Evolutionary conservation across 495 filamentous ascomycete species (phyloP).

Genomic region (Podospora sp.): DNA sequence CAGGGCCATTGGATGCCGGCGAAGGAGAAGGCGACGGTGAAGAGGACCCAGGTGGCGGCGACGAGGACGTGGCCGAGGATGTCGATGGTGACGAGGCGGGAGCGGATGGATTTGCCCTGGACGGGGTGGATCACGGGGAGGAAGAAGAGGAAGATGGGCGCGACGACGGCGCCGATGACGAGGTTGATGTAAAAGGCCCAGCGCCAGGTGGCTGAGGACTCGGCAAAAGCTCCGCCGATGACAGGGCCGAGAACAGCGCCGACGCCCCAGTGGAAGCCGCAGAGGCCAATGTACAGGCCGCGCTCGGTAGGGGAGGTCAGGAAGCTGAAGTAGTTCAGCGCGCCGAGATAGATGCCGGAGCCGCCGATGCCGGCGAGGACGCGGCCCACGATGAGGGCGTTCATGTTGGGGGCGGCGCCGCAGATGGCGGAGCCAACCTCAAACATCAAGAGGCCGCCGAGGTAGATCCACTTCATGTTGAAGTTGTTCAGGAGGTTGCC

Average conservation of each 20-base stretch:
- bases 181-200: slow-evolving; percentile 60
- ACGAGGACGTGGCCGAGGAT: slow-evolving; percentile 49
- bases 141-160: slow-evolving; percentile 60
- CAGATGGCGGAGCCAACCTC: slow-evolving; percentile 58
- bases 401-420: slow-evolving; percentile 55
- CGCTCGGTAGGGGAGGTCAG: slow-evolving; percentile 50
- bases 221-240: slow-evolving; percentile 57
- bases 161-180: slow-evolving; percentile 46
- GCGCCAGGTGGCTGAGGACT: slow-evolving; percentile 43
- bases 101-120: slow-evolving; percentile 35
- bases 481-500: slow-evolving; percentile 29
- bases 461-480: slow-evolving; percentile 43
- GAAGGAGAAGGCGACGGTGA: slow-evolving; percentile 58
- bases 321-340: slow-evolving; percentile 52
- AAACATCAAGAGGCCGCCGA: slow-evolving; percentile 47
- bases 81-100: slow-evolving; percentile 49
- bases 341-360: slow-evolving; percentile 44
- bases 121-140: slow-evolving; percentile 54
- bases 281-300: slow-evolving; percentile 42
- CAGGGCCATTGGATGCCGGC: slow-evolving; percentile 59
- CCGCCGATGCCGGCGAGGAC: slow-evolving; percentile 58
- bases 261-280: slow-evolving; percentile 35
- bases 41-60: slow-evolving; percentile 43
- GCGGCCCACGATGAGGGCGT: slow-evolving; percentile 60
- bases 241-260: slow-evolving; percentile 46